A percentile compares a stretch with the other conserved stretches of the same genome.
These are phyloP conservation scores for Pichia gijzeniarum DNA, from an alignment of 805 yeast species.

Conservation along the genomic window DNA sequence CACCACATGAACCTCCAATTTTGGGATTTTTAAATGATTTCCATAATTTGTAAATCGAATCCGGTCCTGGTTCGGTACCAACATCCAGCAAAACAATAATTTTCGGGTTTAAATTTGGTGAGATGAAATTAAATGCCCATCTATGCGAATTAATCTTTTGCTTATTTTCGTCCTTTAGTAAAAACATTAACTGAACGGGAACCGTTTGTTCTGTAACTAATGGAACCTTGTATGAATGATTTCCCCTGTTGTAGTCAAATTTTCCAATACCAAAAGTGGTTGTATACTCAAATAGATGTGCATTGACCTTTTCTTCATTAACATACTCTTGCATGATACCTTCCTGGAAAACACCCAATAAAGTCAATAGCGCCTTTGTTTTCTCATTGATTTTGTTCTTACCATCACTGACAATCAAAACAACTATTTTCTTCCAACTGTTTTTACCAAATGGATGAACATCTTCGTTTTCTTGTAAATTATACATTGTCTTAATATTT, in stretches of 20 bases:
- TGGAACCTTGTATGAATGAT: slow-evolving; percentile 48
- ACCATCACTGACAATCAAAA: slow-evolving; percentile 87
- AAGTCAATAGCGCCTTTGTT: slow-evolving; percentile 70
- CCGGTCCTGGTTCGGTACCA: slow-evolving; percentile 86
- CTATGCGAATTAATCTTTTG: slow-evolving; percentile 92
- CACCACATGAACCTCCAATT: slow-evolving; percentile 98
- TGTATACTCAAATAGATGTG: slow-evolving; percentile 91
- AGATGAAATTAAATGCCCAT: slow-evolving; percentile 92
- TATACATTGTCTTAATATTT: slow-evolving; percentile 69
- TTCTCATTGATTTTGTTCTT: slow-evolving; percentile 74
- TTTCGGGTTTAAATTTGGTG: slow-evolving; percentile 73
- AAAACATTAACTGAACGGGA: slow-evolving; percentile 84
- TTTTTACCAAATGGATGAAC: slow-evolving; percentile 82
- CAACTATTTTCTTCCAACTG: slow-evolving; percentile 90
- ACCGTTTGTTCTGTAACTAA: slow-evolving; percentile 54
- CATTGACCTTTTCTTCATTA: slow-evolving; percentile 70
- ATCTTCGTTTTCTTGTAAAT: slow-evolving; percentile 36
- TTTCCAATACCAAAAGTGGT: slow-evolving; percentile 71
- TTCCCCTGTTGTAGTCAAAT: slow-evolving; percentile 37
- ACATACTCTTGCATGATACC: slow-evolving; percentile 90
- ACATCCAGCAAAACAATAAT: slow-evolving; percentile 84
- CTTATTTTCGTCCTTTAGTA: slow-evolving; percentile 82
- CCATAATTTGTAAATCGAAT: slow-evolving; percentile 87
- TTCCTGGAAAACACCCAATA: slow-evolving; percentile 87
- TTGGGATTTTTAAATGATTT: slow-evolving; percentile 69